Conservation (phyloP, 2,329 filamentous ascomycete genomes). For the Ascomycota sp. region DNA sequence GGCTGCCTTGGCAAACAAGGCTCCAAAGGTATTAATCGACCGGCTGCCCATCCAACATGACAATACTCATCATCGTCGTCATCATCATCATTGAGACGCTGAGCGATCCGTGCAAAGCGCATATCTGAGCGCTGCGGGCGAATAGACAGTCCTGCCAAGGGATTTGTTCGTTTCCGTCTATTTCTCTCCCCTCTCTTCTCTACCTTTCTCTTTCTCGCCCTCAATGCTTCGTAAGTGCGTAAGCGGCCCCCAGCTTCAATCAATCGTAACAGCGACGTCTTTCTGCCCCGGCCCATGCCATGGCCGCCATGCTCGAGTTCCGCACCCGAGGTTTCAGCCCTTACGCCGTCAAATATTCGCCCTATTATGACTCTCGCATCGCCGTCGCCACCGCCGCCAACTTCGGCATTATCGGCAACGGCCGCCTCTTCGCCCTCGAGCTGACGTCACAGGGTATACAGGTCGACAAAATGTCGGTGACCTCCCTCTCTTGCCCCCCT, state of each 20-base stretch:
- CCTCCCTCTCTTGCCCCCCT: neutral
- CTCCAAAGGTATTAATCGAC: too few relatives aligned
- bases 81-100: too few relatives aligned
- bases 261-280: too few relatives aligned
- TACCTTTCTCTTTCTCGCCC: neutral
- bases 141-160: too few relatives aligned
- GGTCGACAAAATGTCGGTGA: conserved; percentile 54
- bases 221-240: too few relatives aligned
- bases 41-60: too few relatives aligned
- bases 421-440: conserved; percentile 65
- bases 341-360: conserved; percentile 94
- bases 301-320: conserved; percentile 71
- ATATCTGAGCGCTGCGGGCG: too few relatives aligned
- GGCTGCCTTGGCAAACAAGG: too few relatives aligned
- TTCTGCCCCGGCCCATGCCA: too few relatives aligned
- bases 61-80: too few relatives aligned
- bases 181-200: neutral
- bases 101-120: too few relatives aligned
- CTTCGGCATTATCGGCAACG: conserved; percentile 93
- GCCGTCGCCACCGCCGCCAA: conserved; percentile 84
- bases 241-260: too few relatives aligned
- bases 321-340: conserved; percentile 87
- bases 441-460: conserved; percentile 69
- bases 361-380: conserved; percentile 88
- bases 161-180: neutral